A percentile compares a stretch with the other conserved stretches of the same genome.
Evolutionary conservation across 768 basidiomycete genomes (phyloP).

Genomic region (Daedaleopsis sinensis): DNA sequence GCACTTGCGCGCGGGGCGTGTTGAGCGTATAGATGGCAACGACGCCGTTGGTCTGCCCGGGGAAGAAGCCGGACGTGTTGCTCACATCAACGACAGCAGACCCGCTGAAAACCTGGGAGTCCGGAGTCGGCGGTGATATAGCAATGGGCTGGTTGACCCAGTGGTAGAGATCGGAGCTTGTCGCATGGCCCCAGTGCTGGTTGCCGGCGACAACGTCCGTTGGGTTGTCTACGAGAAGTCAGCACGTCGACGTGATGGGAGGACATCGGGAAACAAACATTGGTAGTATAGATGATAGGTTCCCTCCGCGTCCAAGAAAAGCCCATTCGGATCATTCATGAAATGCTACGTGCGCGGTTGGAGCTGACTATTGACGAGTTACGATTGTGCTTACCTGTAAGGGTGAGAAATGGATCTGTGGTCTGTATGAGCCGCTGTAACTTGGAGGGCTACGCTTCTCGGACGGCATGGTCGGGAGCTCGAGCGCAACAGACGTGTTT

Average conservation of each 20-base stretch:
- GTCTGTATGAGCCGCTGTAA: slow-evolving; percentile 9
- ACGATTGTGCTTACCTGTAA: slow-evolving; percentile 5
- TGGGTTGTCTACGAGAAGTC: slow-evolving; percentile 5
- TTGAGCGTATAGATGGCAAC: slow-evolving; percentile 20
- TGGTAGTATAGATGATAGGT: slow-evolving; percentile 21
- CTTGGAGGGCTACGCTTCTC: background rate
- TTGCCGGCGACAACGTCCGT: slow-evolving; percentile 6
- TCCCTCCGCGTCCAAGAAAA: slow-evolving; percentile 10
- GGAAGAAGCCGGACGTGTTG: slow-evolving; percentile 21
- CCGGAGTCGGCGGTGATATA: slow-evolving; percentile 12
- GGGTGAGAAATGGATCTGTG: slow-evolving; percentile 18
- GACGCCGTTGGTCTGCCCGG: slow-evolving; percentile 13
- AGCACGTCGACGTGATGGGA: background rate
- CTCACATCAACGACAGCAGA: slow-evolving; percentile 17
- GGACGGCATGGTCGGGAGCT: too few relatives aligned
- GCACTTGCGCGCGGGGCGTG: slow-evolving; percentile 10
- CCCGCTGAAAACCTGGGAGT: slow-evolving; percentile 16
- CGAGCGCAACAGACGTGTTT: too few relatives aligned
- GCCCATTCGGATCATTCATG: slow-evolving; percentile 19
- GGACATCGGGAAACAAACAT: background rate
- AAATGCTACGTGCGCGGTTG: background rate
- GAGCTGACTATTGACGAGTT: too few relatives aligned
- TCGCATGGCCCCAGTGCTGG: slow-evolving; percentile 19
- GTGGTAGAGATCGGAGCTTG: slow-evolving; percentile 16
- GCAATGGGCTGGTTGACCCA: slow-evolving; percentile 18